These are phyloP conservation scores for Rhazya stricta DNA, from an alignment of 257 asterid species.

Conservation along the genomic window DNA sequence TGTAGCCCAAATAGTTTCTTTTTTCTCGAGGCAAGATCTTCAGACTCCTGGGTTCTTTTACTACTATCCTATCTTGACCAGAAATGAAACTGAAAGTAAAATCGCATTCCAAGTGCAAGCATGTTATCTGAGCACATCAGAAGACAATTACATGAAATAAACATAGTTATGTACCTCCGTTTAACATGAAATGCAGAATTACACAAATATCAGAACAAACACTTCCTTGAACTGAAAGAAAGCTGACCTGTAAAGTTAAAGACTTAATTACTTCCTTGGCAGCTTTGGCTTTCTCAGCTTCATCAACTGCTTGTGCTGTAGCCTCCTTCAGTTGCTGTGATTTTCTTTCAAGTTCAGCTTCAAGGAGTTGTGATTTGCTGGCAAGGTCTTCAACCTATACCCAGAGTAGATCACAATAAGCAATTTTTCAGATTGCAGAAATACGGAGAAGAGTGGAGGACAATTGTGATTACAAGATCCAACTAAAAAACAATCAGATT, in stretches of 20 bases:
- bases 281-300: conserved; percentile 63
- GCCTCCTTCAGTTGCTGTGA: conserved; percentile 58
- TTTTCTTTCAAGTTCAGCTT: conserved; percentile 63
- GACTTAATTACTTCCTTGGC: conserved; percentile 74
- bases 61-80: not conserved
- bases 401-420: conserved; percentile 7
- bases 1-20: not conserved
- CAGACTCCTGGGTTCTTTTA: not conserved
- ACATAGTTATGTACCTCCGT: not conserved
- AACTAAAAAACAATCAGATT: not conserved
- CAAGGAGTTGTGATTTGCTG: conserved; percentile 57
- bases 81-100: not conserved
- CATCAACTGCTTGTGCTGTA: conserved; percentile 50
- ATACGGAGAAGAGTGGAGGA: not conserved
- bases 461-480: not conserved
- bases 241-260: conserved; percentile 66
- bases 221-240: not conserved
- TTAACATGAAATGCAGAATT: not conserved
- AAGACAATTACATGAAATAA: not conserved
- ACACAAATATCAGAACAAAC: not conserved
- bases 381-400: conserved; percentile 66
- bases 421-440: not conserved
- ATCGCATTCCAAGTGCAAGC: not conserved
- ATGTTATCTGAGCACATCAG: not conserved
- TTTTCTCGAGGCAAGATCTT: not conserved